Conservation (phyloP, 495 filamentous ascomycete species). For the Penicillium malachiteum region DNA sequence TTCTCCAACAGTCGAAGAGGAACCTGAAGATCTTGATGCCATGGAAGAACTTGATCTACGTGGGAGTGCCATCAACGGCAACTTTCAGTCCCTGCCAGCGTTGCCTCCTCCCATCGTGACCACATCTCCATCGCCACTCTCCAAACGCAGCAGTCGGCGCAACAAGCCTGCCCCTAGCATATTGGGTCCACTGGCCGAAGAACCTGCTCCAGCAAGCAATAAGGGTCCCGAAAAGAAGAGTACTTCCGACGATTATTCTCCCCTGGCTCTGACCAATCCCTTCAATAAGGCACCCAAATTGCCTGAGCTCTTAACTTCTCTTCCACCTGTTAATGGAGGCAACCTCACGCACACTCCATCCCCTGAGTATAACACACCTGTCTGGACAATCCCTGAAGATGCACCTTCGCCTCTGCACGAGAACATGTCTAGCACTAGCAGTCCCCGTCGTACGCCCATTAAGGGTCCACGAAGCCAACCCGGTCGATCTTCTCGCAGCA, state of each 20-base stretch:
- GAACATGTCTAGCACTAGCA: constrained; percentile 25
- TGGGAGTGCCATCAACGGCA: constrained; percentile 22
- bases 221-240: constrained; percentile 28
- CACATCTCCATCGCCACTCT: constrained; percentile 20
- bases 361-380: constrained; percentile 25
- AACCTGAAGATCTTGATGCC: constrained; percentile 33
- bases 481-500: constrained; percentile 21
- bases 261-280: constrained; percentile 4
- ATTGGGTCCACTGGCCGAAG: constrained; percentile 25
- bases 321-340: constrained; percentile 21
- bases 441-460: constrained; percentile 36
- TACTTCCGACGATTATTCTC: constrained; percentile 8
- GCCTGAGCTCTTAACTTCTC: constrained; percentile 30
- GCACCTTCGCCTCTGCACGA: constrained; percentile 25
- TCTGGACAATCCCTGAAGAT: constrained; percentile 32
- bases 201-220: constrained; percentile 14
- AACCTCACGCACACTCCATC: constrained; percentile 36
- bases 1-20: constrained; percentile 42
- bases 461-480: constrained; percentile 44
- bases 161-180: constrained; percentile 23
- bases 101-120: constrained; percentile 16
- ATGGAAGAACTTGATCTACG: constrained; percentile 31
- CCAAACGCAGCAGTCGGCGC: constrained; percentile 25
- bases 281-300: constrained; percentile 11
- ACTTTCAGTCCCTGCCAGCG: constrained; percentile 6